phyloP scores from a whole-genome alignment of 768 basidiomycete genomes.

The Pleurotus platypus region DNA sequence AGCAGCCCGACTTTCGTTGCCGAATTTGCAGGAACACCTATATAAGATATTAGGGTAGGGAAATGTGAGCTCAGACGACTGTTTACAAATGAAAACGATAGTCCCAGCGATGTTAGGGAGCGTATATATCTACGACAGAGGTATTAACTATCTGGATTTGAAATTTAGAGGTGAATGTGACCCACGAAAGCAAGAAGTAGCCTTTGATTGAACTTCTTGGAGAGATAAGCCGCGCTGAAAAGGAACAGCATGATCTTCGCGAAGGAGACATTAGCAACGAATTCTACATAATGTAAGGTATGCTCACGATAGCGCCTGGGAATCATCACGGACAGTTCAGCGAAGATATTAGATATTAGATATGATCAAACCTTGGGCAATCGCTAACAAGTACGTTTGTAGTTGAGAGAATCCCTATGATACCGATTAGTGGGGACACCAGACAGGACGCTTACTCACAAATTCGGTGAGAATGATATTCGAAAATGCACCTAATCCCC shows the following conservation, averaged over 20 bases:
- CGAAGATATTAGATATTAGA: no score
- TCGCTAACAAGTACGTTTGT: conserved; percentile 51
- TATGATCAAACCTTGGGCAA: conserved; percentile 30
- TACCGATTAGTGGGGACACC: not conserved
- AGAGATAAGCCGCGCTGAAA: conserved; percentile 38
- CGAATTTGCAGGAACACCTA: conserved; percentile 33
- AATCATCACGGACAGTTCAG: no score
- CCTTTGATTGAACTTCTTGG: conserved; percentile 40
- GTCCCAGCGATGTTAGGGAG: conserved; percentile 48
- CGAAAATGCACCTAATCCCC: conserved; percentile 48
- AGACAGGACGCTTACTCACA: conserved; percentile 17
- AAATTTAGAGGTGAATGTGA: not conserved
- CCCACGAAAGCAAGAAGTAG: conserved; percentile 23
- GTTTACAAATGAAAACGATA: conserved; percentile 39
- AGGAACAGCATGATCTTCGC: conserved; percentile 37
- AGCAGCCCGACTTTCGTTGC: conserved; percentile 43
- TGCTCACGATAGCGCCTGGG: no score
- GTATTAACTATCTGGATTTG: not conserved
- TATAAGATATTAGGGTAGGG: not conserved
- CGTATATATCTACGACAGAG: conserved; percentile 32
- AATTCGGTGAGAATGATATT: conserved; percentile 49
- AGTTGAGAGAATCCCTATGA: conserved; percentile 40
- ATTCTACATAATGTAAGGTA: no score
- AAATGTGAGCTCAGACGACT: conserved; percentile 2
- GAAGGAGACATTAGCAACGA: no score